These are phyloP conservation scores for Avena eriantha DNA, from an alignment of 176 grass and related monocot genomes.

Conservation along the genomic window DNA sequence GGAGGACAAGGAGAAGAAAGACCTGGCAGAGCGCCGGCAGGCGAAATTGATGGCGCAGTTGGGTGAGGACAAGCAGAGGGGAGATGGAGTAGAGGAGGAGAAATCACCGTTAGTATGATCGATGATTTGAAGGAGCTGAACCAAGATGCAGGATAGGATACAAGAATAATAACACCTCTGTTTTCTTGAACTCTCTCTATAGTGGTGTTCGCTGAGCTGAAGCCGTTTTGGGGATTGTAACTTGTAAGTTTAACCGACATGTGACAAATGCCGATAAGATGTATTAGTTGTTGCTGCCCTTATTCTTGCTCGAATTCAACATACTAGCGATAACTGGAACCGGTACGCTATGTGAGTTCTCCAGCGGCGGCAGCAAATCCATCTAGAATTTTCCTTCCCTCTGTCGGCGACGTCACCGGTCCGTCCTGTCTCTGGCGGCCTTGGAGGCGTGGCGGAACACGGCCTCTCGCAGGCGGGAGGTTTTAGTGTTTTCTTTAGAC, in stretches of 20 bases:
- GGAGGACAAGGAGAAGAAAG: conserved; percentile 57
- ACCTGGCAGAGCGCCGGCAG: background rate
- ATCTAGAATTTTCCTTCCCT: too few relatives aligned
- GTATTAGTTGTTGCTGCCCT: background rate
- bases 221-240: background rate
- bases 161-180: background rate
- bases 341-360: too few relatives aligned
- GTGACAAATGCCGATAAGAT: background rate
- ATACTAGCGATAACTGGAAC: too few relatives aligned
- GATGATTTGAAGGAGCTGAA: background rate
- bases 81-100: conserved; percentile 47
- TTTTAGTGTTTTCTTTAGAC: too few relatives aligned
- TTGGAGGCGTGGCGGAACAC: too few relatives aligned
- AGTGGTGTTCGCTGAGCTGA: background rate
- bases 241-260: background rate
- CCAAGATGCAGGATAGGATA: background rate
- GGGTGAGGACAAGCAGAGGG: conserved; percentile 33
- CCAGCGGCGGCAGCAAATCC: too few relatives aligned
- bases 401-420: too few relatives aligned
- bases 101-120: conserved; percentile 54
- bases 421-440: too few relatives aligned
- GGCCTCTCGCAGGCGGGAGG: too few relatives aligned
- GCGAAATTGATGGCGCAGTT: background rate
- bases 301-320: background rate
- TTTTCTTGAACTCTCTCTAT: background rate